Evolutionary conservation across 768 basidiomycete genomes (phyloP).

Genomic region (Collybiopsis confluens): DNA sequence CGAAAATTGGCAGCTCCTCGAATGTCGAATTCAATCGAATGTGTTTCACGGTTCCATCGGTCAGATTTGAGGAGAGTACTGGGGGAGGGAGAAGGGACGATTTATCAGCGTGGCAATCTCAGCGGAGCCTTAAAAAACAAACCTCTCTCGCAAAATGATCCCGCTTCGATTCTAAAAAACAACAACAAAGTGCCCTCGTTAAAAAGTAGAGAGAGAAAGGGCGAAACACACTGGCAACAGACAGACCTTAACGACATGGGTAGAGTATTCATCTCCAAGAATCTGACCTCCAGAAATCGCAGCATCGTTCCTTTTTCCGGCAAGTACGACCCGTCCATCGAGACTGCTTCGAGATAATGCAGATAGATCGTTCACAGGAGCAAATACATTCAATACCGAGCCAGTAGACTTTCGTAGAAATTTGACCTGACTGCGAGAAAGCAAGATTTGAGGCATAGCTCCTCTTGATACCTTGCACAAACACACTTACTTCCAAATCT

Average conservation of each 20-base stretch:
- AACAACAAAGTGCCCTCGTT: background rate
- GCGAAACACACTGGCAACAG: too few relatives aligned
- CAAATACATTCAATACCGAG: conserved; percentile 83
- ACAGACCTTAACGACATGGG: conserved; percentile 83
- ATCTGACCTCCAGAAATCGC: conserved; percentile 79
- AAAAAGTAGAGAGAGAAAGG: too few relatives aligned
- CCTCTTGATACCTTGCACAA: background rate
- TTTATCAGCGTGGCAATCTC: background rate
- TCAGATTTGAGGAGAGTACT: conserved; percentile 91
- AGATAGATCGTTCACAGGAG: conserved; percentile 86
- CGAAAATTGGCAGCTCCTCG: conserved; percentile 97
- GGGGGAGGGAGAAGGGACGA: background rate
- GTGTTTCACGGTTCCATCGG: conserved; percentile 78
- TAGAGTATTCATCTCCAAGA: conserved; percentile 92
- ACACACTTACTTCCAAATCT: conserved; percentile 85
- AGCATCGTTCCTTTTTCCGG: conserved; percentile 71
- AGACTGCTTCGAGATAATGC: conserved; percentile 68
- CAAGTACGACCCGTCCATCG: conserved; percentile 49
- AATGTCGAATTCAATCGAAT: conserved; percentile 61
- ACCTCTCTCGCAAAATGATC: conserved; percentile 90
- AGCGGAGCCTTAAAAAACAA: conserved; percentile 17
- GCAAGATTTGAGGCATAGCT: conserved; percentile 1
- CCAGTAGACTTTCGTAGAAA: conserved; percentile 81
- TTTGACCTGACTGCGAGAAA: conserved; percentile 68
- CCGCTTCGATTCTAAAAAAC: conserved; percentile 75